Conservation (phyloP, 805 yeast species). For the Cyberlindnera saturnus region DNA sequence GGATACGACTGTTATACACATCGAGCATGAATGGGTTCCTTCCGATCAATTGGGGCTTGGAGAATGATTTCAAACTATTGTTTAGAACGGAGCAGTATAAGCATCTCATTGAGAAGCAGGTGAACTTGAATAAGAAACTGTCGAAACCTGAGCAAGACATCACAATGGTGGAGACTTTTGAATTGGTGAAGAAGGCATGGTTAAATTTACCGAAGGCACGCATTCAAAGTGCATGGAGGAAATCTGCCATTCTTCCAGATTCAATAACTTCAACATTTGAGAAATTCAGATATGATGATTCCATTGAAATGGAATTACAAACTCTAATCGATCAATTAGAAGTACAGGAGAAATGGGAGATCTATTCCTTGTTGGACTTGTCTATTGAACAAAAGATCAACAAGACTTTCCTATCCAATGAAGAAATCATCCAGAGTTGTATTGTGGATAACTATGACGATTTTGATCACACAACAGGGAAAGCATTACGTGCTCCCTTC, state of each 20-base stretch:
- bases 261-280: constrained; percentile 23
- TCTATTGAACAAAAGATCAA: constrained; percentile 35
- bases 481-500: constrained; percentile 20
- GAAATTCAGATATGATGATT: constrained; percentile 28
- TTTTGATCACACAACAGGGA: constrained; percentile 14
- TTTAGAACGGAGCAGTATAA: constrained; percentile 54
- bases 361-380: constrained; percentile 46
- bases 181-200: constrained; percentile 56
- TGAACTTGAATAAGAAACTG: constrained; percentile 12
- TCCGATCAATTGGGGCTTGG: constrained; percentile 61
- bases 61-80: constrained; percentile 53
- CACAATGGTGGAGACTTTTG: constrained; percentile 50
- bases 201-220: constrained; percentile 31
- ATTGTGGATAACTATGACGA: constrained; percentile 36
- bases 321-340: constrained; percentile 40
- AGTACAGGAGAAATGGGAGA: constrained; percentile 53
- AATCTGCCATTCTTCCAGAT: constrained; percentile 35
- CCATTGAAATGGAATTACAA: constrained; percentile 35
- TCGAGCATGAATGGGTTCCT: constrained; percentile 35
- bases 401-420: constrained; percentile 47
- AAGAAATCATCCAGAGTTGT: constrained; percentile 56
- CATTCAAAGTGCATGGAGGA: constrained; percentile 38
- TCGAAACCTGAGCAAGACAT: constrained; percentile 36
- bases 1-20: constrained; percentile 34
- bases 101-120: constrained; percentile 26